Base-by-base conservation (phyloP, 306 rosid species). In the Leucaena leucocephala region DNA sequence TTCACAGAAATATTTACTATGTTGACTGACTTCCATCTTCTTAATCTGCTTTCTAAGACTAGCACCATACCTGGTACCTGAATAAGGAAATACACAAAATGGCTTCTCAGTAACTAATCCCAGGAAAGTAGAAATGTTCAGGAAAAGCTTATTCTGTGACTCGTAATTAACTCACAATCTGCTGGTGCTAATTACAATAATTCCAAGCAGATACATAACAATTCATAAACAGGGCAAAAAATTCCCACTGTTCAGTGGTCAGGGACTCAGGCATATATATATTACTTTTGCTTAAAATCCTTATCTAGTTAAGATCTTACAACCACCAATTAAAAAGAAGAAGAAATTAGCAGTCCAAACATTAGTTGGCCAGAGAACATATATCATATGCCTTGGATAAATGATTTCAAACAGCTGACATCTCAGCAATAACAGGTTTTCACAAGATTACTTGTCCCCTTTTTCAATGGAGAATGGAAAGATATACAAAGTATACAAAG, bases 1-100 rank as follows among this genome's bases (percentile, higher is more conserved):
- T 71, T 93, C 98, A 52, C 97, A 91, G 91, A 94, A 94, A 62
- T 77, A 94, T 33, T 89, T 91, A 87, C 95, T 94, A 82, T 94
- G 96, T 63, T 94, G 97, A 81, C 97, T 94, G 8, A 94, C 96
- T 83, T 94, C 98, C 97, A 94, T 94, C 83, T 94, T 94, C 86
- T 94, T 94, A 64, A 94, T 94, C 92, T 91, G 98, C 89, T 94
- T 94, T 1, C 97, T 87, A 85, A 91, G 83, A 94, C 94, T 90
- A 16, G 97, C 98, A 61, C 98, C 98, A 49, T 94, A 94, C 0
- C 97, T 88, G 84, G 98, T 93, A 70, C 95, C 98, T 93, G 68
- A 17, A 77, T 3, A 62, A 76, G 49, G 62, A 79, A 79, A 42
- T 40, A 57, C 34, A 15, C 10, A 57, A 66, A 42, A 39, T 8